A percentile compares a stretch with the other conserved stretches of the same genome.
phyloP scores from a whole-genome alignment of 306 rosid species.

The Cicer chorassanicum region DNA sequence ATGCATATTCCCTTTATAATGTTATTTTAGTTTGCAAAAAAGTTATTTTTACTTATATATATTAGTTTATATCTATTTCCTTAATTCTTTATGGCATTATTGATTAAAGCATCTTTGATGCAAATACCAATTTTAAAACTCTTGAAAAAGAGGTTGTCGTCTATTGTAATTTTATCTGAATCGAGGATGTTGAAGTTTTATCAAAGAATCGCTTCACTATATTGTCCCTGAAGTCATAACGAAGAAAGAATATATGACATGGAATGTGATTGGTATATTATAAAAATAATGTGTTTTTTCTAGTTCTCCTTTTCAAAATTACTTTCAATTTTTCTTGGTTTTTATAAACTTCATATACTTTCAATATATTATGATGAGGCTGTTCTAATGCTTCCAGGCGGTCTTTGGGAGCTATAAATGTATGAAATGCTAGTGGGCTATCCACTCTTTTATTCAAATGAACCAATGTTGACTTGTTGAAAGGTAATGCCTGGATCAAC shows the following conservation, averaged over 20 bases:
- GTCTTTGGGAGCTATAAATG: constrained; percentile 98
- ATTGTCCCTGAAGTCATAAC: constrained; percentile 96
- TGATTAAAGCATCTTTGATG: no score
- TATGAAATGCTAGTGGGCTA: constrained; percentile 98
- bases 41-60: no score
- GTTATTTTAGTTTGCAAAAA: no score
- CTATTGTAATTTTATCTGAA: no score
- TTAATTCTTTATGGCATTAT: no score
- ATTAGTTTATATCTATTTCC: no score
- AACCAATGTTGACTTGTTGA: constrained; percentile 95
- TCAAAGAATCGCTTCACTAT: constrained; percentile 84
- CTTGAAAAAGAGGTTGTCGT: no score
- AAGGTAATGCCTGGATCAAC: constrained; percentile 65
- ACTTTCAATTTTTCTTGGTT: constrained; percentile 7
- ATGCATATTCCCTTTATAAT: no score
- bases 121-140: no score
- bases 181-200: no score
- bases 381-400: constrained; percentile 68
- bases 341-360: constrained; percentile 19
- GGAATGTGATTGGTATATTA: constrained; percentile 90
- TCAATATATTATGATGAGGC: constrained; percentile 42
- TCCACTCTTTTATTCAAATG: constrained; percentile 98
- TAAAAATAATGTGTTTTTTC: constrained; percentile 12
- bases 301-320: constrained; percentile 28
- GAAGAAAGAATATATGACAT: constrained; percentile 96